phyloP scores from a whole-genome alignment of 805 yeast species.

The Nakazawaea anatomiae region DNA sequence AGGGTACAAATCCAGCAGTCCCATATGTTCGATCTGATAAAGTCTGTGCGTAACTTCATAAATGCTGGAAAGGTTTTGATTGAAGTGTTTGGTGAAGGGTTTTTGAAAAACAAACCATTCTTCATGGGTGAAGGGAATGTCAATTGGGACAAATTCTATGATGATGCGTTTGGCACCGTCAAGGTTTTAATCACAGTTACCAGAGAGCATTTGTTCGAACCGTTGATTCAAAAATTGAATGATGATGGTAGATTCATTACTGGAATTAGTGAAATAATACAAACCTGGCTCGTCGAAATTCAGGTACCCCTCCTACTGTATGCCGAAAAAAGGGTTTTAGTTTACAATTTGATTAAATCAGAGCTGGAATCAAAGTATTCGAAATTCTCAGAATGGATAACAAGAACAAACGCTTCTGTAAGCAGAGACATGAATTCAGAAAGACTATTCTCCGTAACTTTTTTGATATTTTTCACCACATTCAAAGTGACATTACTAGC shows the following conservation, averaged over 20 bases:
- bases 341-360: constrained; percentile 43
- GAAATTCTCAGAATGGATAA: constrained; percentile 52
- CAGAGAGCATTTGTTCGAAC: constrained; percentile 45
- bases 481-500: constrained; percentile 60
- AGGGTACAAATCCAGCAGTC: constrained; percentile 43
- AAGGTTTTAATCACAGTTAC: constrained; percentile 51
- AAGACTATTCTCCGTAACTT: constrained; percentile 50
- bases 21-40: constrained; percentile 67
- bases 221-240: constrained; percentile 49
- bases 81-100: constrained; percentile 45
- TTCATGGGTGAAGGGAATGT: constrained; percentile 3
- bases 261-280: constrained; percentile 56
- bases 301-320: constrained; percentile 48
- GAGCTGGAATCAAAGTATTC: constrained; percentile 22
- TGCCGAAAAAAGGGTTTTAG: constrained; percentile 55
- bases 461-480: constrained; percentile 48
- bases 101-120: constrained; percentile 23
- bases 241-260: constrained; percentile 63
- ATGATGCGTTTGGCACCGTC: constrained; percentile 54
- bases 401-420: constrained; percentile 39
- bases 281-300: constrained; percentile 60
- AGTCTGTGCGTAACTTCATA: constrained; percentile 65
- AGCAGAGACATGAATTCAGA: constrained; percentile 38
- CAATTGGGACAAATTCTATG: constrained; percentile 49
- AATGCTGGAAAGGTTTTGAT: constrained; percentile 62